Percentiles rank a stretch among this genome's conserved stretches.
Evolutionary conservation across 257 asterid genomes (phyloP).

Genomic region (Misopates orontium): DNA sequence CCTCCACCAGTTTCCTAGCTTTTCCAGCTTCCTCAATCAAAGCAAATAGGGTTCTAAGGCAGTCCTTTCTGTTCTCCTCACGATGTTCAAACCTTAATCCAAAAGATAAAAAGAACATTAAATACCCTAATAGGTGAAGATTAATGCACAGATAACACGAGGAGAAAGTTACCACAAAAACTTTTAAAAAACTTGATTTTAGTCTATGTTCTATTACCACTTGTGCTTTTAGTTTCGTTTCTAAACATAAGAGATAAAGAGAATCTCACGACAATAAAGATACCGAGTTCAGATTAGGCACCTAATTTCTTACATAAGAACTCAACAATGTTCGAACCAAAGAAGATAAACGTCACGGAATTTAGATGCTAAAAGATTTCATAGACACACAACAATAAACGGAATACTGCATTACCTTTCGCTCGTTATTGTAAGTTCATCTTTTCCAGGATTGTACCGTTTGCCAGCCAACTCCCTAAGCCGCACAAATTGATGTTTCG

Average conservation of each 20-base stretch:
- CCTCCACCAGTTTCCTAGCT: constrained; percentile 67
- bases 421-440: constrained; percentile 87
- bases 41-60: constrained; percentile 74
- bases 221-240: background rate
- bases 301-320: background rate
- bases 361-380: background rate
- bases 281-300: background rate
- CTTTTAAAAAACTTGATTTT: background rate
- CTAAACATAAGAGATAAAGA: background rate
- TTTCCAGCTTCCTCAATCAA: constrained; percentile 83
- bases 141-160: background rate
- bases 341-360: background rate
- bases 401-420: constrained; percentile 62
- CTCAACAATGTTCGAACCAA: background rate
- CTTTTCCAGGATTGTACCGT: constrained; percentile 85
- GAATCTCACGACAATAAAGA: background rate
- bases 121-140: background rate
- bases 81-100: constrained; percentile 75
- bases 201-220: background rate
- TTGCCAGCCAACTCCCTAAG: constrained; percentile 84
- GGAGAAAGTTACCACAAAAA: background rate
- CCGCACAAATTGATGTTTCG: constrained; percentile 70
- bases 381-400: background rate
- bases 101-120: constrained; percentile 6
- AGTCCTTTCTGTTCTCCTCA: constrained; percentile 94